These are phyloP conservation scores for Alternaria triticina DNA, from an alignment of 2,329 filamentous ascomycete genomes.

Conservation along the genomic window DNA sequence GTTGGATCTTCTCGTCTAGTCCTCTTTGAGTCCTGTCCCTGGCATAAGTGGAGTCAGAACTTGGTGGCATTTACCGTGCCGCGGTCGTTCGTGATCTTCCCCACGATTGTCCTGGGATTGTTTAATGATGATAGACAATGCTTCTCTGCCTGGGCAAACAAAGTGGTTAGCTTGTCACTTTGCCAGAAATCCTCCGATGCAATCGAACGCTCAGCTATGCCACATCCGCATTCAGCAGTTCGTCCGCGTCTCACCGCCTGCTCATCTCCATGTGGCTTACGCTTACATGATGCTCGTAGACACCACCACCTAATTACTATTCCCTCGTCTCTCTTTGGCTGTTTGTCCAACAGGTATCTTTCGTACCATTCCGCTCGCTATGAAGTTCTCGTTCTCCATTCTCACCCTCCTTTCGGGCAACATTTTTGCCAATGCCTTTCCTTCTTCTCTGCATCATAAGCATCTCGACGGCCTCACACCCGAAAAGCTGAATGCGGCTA, in stretches of 20 bases:
- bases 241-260: neutral
- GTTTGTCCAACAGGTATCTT: neutral
- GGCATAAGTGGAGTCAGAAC: neutral
- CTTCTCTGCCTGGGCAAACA: neutral
- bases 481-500: constrained; percentile 18
- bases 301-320: neutral
- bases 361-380: constrained; percentile 7
- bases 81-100: neutral
- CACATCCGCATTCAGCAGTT: neutral
- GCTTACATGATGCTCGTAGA: neutral
- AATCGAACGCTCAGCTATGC: neutral
- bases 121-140: constrained; percentile 5
- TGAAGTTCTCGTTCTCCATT: constrained; percentile 22
- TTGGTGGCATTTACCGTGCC: neutral
- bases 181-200: neutral
- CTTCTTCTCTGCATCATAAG: constrained; percentile 9
- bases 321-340: neutral
- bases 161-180: neutral
- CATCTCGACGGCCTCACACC: constrained; percentile 12
- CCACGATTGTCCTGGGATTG: neutral
- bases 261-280: neutral
- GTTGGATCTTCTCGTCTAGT: neutral
- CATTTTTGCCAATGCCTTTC: constrained; percentile 19
- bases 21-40: neutral
- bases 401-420: constrained; percentile 13